phyloP scores from a whole-genome alignment of 371 early-diverging fungal species.

The Rhizopus sp. region DNA sequence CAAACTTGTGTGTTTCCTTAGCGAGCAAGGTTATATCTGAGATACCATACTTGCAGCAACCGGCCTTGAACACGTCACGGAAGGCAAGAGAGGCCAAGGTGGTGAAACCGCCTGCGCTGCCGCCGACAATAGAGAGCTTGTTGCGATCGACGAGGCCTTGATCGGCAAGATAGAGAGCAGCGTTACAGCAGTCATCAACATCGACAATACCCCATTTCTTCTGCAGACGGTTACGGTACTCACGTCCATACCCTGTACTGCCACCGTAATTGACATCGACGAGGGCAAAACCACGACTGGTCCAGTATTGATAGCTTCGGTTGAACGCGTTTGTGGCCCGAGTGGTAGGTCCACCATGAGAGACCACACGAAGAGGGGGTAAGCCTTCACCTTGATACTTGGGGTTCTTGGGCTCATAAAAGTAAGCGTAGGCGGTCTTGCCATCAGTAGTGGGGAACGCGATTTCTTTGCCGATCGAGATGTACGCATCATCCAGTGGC shows the following conservation, averaged over 20 bases:
- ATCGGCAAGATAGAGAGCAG: conserved; percentile 64
- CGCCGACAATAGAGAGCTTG: conserved; percentile 67
- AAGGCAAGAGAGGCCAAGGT: conserved; percentile 71
- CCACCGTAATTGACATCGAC: conserved; percentile 82
- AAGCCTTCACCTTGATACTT: conserved; percentile 53
- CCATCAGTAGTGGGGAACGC: conserved; percentile 59
- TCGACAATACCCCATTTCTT: conserved; percentile 75
- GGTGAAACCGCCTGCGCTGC: conserved; percentile 75
- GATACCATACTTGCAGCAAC: conserved; percentile 69
- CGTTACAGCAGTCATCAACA: conserved; percentile 76
- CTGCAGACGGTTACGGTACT: conserved; percentile 70
- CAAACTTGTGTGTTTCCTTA: conserved; percentile 80
- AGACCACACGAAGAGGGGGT: conserved; percentile 70
- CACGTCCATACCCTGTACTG: conserved; percentile 73
- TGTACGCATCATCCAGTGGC: conserved; percentile 42
- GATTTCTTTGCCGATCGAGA: conserved; percentile 67
- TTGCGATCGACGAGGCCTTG: conserved; percentile 61
- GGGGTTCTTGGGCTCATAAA: conserved; percentile 69
- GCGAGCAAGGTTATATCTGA: conserved; percentile 68
- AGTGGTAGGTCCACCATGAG: conserved; percentile 77
- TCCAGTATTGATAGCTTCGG: conserved; percentile 70
- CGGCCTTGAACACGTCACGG: conserved; percentile 74
- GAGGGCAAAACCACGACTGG: conserved; percentile 75
- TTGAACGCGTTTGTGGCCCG: conserved; percentile 36
- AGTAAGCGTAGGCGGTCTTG: conserved; percentile 58